phyloP scores from a whole-genome alignment of 2,329 filamentous ascomycete species.

The Didymella segeticola region DNA sequence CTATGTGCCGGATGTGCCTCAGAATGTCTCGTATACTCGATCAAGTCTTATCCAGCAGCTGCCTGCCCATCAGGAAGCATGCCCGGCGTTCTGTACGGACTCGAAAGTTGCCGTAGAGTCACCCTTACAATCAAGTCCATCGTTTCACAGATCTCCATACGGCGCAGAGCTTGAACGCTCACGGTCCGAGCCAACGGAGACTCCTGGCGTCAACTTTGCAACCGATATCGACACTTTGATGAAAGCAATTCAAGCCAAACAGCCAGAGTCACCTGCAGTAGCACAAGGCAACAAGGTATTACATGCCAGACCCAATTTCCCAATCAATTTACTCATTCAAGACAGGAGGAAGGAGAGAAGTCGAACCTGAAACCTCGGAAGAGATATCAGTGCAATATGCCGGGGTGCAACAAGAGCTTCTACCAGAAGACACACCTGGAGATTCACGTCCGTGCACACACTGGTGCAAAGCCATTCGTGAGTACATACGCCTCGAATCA shows the following conservation, averaged over 20 bases:
- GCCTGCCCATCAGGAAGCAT: slow-evolving; percentile 39
- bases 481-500: too few relatives aligned
- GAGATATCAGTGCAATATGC: slow-evolving; percentile 75
- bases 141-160: slow-evolving; percentile 46
- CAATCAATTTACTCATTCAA: background rate
- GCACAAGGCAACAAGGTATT: slow-evolving; percentile 43
- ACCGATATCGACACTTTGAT: slow-evolving; percentile 88
- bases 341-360: slow-evolving; percentile 33
- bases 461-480: slow-evolving; percentile 88
- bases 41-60: slow-evolving; percentile 30
- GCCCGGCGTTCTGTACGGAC: slow-evolving; percentile 31
- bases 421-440: slow-evolving; percentile 91
- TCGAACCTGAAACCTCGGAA: slow-evolving; percentile 59
- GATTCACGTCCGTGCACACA: slow-evolving; percentile 87
- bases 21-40: slow-evolving; percentile 37
- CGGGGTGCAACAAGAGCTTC: slow-evolving; percentile 81
- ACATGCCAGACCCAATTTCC: background rate
- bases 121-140: slow-evolving; percentile 50
- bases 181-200: slow-evolving; percentile 51
- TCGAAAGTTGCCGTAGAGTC: slow-evolving; percentile 55
- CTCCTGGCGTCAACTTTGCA: slow-evolving; percentile 67
- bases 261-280: slow-evolving; percentile 49
- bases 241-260: slow-evolving; percentile 81
- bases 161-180: slow-evolving; percentile 53
- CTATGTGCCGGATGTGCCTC: slow-evolving; percentile 36